Percentiles rank a stretch among this genome's conserved stretches.
phyloP scores from a whole-genome alignment of 768 basidiomycete genomes.

The Serendipita indica region DNA sequence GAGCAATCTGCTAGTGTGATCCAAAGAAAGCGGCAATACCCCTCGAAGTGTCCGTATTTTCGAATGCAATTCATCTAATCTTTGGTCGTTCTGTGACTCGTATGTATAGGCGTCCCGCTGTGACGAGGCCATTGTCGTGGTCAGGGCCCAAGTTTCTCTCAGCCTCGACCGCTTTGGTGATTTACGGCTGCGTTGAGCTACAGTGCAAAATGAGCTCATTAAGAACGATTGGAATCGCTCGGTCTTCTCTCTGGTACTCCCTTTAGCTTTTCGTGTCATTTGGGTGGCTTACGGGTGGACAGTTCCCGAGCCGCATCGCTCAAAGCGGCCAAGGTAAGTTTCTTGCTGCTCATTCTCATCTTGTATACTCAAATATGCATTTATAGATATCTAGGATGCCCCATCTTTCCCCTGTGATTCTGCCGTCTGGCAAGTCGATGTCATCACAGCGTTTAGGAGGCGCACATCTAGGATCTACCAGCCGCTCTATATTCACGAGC shows the following conservation, averaged over 20 bases:
- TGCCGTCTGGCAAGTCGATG: not conserved
- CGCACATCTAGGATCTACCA: not conserved
- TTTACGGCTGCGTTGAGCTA: not conserved
- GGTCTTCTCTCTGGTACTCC: not conserved
- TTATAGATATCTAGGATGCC: not conserved
- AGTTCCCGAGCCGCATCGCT: too few relatives aligned
- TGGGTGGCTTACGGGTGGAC: too few relatives aligned
- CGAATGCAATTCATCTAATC: constrained; percentile 68
- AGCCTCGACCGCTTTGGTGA: not conserved
- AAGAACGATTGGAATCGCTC: not conserved
- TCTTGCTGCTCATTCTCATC: too few relatives aligned
- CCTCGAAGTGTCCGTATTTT: constrained; percentile 70
- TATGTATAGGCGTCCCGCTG: constrained; percentile 31
- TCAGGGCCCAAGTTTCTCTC: not conserved
- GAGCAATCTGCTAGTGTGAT: not conserved
- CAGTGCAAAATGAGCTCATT: constrained; percentile 2
- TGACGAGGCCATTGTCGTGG: not conserved
- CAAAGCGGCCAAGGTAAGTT: too few relatives aligned
- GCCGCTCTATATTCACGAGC: too few relatives aligned
- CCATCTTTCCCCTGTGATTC: too few relatives aligned
- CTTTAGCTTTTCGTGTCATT: too few relatives aligned
- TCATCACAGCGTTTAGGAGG: not conserved
- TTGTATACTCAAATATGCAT: not conserved
- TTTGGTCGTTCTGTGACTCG: constrained; percentile 73
- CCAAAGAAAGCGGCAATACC: constrained; percentile 29